phyloP scores from a whole-genome alignment of 306 rosid species.

The Argentina anserina region DNA sequence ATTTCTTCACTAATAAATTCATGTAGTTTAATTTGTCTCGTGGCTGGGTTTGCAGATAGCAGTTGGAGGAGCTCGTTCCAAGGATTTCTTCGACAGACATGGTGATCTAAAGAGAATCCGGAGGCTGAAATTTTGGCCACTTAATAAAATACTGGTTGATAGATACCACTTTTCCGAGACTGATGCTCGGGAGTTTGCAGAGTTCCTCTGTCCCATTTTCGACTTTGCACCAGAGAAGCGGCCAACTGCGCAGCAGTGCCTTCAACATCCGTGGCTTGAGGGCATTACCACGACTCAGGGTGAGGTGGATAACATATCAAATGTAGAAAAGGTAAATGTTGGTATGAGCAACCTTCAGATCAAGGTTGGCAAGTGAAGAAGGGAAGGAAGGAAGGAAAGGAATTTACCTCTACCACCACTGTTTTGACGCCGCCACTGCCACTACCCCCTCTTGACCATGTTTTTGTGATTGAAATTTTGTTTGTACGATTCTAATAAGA shows the following conservation, averaged over 20 bases:
- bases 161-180: slow-evolving; percentile 62
- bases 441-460: slow-evolving; percentile 17
- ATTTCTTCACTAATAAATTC: slow-evolving; percentile 19
- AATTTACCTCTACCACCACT: slow-evolving; percentile 18
- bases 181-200: slow-evolving; percentile 69
- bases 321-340: slow-evolving; percentile 46
- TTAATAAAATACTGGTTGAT: slow-evolving; percentile 65
- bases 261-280: slow-evolving; percentile 79
- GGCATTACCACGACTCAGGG: slow-evolving; percentile 33
- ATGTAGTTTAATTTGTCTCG: slow-evolving; percentile 15
- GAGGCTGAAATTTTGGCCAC: slow-evolving; percentile 77
- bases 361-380: slow-evolving; percentile 71
- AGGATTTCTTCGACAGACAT: slow-evolving; percentile 84
- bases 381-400: slow-evolving; percentile 22
- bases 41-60: slow-evolving; percentile 56
- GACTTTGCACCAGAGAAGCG: slow-evolving; percentile 87
- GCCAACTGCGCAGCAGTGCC: slow-evolving; percentile 82
- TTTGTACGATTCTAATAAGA: slow-evolving; percentile 35
- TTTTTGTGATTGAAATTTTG: slow-evolving; percentile 26
- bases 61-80: slow-evolving; percentile 66
- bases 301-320: slow-evolving; percentile 40
- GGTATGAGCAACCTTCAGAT: slow-evolving; percentile 78
- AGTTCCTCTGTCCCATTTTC: slow-evolving; percentile 65
- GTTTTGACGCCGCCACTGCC: background rate
- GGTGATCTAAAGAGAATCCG: slow-evolving; percentile 94